Evolutionary conservation across 768 basidiomycete genomes (phyloP), one percentile per base, ranked within the genome.

Genomic region (Boletus reticuloceps): DNA sequence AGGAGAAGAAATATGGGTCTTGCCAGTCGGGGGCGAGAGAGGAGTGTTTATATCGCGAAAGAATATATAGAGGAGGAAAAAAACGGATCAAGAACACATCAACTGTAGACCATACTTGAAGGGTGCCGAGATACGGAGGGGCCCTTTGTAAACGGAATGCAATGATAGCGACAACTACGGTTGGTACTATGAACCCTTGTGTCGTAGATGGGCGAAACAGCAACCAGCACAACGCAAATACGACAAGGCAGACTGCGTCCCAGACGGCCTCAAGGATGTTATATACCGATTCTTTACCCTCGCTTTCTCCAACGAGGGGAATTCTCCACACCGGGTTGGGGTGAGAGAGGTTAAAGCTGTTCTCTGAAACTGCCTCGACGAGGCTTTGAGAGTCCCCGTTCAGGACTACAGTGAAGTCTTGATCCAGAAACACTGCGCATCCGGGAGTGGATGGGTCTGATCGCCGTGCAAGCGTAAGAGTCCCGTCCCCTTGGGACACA

Each of bases 381-480:
- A 53, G 17, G 6, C 20, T 47, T 22, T 51, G 56, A 14, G n/a
- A n/a, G n/a, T 5, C 27, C 11, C 59, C 51, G 1, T 8, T 38
- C 13, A 54, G 14, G 10, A 54, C 1, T 4, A 60, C 32, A 7
- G 45, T 45, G 5, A 49, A 49, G 6, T 51, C 50, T 9, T 42
- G 49, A 31, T 57, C 56, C 47, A 51, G 36, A 29, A 58, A 17
- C 2, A 54, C 39, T 2, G 53, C 47, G 2, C 14, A 54, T n/a
- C 53, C 47, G 1, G 34, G 50, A 7, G 42, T 29, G 8, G 25
- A 20, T 12, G 14, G 25, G 1, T 27, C n/a, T 12, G 53, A 37
- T 45, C 38, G 32, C 14, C 11, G 53, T 13, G 47, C 32, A 19
- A 60, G 59, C 2, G n/a, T 39, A 10, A 60, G 50, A 13, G 27